phyloP scores from a whole-genome alignment of 768 basidiomycete species.

The Gymnopilus junonius region DNA sequence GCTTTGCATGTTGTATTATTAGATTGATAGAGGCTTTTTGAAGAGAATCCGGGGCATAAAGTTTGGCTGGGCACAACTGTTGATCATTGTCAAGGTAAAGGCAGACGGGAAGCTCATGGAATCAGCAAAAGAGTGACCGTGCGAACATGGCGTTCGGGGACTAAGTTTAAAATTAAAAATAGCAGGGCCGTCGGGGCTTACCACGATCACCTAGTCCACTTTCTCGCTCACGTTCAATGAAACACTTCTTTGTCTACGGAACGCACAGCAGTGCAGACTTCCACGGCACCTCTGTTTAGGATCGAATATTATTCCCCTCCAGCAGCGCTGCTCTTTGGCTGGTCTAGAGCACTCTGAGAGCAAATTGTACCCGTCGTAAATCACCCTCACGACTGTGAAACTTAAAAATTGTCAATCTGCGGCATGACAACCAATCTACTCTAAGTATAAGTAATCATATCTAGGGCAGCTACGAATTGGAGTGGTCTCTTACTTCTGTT shows the following conservation, averaged over 20 bases:
- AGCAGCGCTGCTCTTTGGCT: too few species aligned
- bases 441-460: slow-evolving; percentile 6
- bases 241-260: background rate
- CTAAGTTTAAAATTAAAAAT: too few species aligned
- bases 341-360: background rate
- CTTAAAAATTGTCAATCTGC: background rate
- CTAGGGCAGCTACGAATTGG: slow-evolving; percentile 15
- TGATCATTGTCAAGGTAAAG: too few species aligned
- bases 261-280: background rate
- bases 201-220: background rate
- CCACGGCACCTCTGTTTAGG: background rate
- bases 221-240: too few species aligned
- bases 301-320: background rate
- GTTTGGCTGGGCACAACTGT: too few species aligned
- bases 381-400: background rate
- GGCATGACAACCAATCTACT: slow-evolving; percentile 5
- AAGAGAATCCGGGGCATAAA: too few species aligned
- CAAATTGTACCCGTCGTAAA: background rate
- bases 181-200: too few species aligned
- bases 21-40: too few species aligned
- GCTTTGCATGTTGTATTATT: too few species aligned
- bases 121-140: too few species aligned
- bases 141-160: too few species aligned
- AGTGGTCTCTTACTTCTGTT: slow-evolving; percentile 7
- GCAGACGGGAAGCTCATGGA: too few species aligned